These are phyloP conservation scores for Cantharellus anzutake DNA, from an alignment of 768 basidiomycete genomes.

Conservation along the genomic window DNA sequence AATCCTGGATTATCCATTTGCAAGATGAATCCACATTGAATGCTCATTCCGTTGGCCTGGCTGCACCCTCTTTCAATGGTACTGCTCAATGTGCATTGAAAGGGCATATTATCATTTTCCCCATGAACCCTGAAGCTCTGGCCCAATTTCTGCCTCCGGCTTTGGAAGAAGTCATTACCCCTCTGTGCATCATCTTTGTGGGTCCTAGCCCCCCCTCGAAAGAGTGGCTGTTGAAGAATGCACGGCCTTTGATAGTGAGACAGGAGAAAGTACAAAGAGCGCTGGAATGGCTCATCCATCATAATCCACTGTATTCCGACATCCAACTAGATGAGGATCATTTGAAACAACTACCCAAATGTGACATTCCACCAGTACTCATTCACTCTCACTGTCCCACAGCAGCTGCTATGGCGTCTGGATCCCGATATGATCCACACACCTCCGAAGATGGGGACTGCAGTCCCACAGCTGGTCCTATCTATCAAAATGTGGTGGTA, in stretches of 20 bases:
- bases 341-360: neutral
- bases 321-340: neutral
- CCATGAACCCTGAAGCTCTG: constrained; percentile 4
- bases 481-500: neutral
- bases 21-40: neutral
- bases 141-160: constrained; percentile 7
- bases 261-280: constrained; percentile 4
- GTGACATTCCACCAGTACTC: constrained; percentile 3
- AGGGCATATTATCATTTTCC: constrained; percentile 8
- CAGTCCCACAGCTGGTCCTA: neutral
- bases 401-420: neutral
- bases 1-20: neutral
- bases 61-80: neutral
- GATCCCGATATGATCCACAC: constrained; percentile 1
- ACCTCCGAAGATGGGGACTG: constrained; percentile 1
- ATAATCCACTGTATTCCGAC: constrained; percentile 8
- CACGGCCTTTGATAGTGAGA: constrained; percentile 3
- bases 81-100: neutral
- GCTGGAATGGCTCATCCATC: constrained; percentile 3
- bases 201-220: constrained; percentile 2
- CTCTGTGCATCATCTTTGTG: constrained; percentile 10
- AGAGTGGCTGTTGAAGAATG: constrained; percentile 7
- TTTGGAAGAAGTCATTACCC: constrained; percentile 7
- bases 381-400: neutral
- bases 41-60: neutral